Evolutionary conservation across 345 rosid species (phyloP).

Genomic region (Bruguiera sexangula): DNA sequence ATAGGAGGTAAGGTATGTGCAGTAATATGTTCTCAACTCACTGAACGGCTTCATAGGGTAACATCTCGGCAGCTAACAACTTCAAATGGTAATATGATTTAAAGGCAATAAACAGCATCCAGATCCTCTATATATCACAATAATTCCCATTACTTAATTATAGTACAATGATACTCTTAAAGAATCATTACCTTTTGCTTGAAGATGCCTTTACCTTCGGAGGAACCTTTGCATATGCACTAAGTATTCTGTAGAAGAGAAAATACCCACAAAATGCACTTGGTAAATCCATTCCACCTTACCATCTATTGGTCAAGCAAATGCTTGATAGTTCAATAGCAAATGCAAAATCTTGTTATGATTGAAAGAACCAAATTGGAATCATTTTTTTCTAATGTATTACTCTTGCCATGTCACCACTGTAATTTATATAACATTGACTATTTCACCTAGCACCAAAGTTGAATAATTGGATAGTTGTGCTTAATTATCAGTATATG

Average conservation of each 20-base stretch:
- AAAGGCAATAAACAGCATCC: not conserved
- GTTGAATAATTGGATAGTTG: too few relatives aligned
- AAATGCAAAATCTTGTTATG: too few relatives aligned
- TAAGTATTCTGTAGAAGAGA: slow-evolving; percentile 45
- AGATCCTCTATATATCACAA: not conserved
- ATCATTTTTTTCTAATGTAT: too few relatives aligned
- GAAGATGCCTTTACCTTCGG: slow-evolving; percentile 45
- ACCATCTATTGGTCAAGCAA: not conserved
- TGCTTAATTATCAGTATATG: too few relatives aligned
- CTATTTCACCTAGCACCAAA: too few relatives aligned
- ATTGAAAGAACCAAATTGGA: too few relatives aligned
- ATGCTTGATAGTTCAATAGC: too few relatives aligned
- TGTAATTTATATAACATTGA: too few relatives aligned
- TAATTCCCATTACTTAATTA: not conserved
- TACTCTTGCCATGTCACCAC: too few relatives aligned
- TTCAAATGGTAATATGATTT: not conserved
- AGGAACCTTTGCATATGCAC: slow-evolving; percentile 58
- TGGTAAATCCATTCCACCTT: not conserved
- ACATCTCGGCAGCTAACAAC: not conserved
- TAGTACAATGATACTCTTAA: not conserved
- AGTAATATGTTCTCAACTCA: too few relatives aligned
- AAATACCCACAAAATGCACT: slow-evolving; percentile 2
- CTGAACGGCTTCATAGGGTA: not conserved
- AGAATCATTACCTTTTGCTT: slow-evolving; percentile 31
- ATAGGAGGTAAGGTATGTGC: not conserved